Conservation (phyloP, 2,329 filamentous ascomycete species). For the Helotiales sp. region DNA sequence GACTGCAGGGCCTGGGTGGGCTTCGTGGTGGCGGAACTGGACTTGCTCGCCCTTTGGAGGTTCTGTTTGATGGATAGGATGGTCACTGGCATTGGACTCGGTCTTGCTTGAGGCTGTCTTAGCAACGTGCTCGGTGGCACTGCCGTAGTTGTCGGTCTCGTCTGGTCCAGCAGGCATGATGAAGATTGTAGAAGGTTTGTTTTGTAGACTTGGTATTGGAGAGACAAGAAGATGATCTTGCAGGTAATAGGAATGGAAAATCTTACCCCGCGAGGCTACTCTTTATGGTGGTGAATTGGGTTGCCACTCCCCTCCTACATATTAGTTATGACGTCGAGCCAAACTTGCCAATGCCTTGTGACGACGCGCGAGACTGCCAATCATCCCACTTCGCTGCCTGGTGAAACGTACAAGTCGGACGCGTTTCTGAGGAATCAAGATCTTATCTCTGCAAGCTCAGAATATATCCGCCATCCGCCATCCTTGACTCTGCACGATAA, state of each 20-base stretch:
- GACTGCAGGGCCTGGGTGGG: conserved; percentile 58
- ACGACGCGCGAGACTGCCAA: not conserved
- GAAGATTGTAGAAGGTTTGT: conserved; percentile 8
- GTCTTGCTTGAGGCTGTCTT: conserved; percentile 38
- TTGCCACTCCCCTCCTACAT: not conserved
- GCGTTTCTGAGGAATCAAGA: conserved; percentile 2
- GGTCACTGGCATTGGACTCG: conserved; percentile 38
- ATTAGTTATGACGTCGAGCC: not conserved
- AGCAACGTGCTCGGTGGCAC: conserved; percentile 38
- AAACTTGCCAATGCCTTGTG: not conserved
- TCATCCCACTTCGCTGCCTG: not conserved
- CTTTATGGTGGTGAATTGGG: not conserved
- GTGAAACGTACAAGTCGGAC: not conserved
- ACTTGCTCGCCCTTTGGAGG: conserved; percentile 47
- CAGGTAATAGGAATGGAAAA: not conserved
- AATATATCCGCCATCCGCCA: not conserved
- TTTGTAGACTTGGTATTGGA: not conserved
- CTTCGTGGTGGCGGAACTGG: conserved; percentile 51
- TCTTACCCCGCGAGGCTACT: not conserved
- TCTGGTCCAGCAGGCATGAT: conserved; percentile 40
- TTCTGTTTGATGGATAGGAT: conserved; percentile 37
- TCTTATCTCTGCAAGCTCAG: not conserved
- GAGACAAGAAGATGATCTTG: not conserved
- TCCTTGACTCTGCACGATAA: not conserved
- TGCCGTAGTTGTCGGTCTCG: conserved; percentile 38